These are phyloP conservation scores for Handroanthus guayacan DNA, from an alignment of 257 asterid species.

Conservation along the genomic window DNA sequence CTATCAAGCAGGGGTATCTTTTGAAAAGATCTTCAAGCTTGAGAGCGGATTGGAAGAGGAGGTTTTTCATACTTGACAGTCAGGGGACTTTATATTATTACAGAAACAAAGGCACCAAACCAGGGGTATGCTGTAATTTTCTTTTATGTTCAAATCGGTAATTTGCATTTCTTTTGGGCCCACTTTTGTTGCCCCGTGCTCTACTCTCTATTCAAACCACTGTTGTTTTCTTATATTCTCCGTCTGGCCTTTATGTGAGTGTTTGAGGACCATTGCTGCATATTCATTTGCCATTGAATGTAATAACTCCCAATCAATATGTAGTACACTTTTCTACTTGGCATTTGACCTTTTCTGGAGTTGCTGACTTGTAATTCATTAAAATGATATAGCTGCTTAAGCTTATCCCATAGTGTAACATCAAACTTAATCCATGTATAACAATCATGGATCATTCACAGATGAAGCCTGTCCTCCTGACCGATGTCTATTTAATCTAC, in stretches of 20 bases:
- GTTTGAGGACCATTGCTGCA: constrained; percentile 6
- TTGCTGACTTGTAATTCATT: constrained; percentile 2
- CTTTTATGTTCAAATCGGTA: constrained; percentile 33
- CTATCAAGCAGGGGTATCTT: constrained; percentile 96
- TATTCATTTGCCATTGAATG: constrained; percentile 21
- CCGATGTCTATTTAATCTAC: constrained; percentile 18
- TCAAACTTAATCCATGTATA: constrained; percentile 11
- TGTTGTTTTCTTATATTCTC: constrained; percentile 12
- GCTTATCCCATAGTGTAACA: constrained; percentile 16
- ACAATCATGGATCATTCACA: background rate
- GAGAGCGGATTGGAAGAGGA: constrained; percentile 98
- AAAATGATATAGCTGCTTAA: constrained; percentile 16
- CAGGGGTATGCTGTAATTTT: constrained; percentile 63
- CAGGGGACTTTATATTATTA: constrained; percentile 88
- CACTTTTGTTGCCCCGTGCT: constrained; percentile 18
- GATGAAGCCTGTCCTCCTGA: constrained; percentile 21
- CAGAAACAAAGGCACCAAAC: constrained; percentile 76
- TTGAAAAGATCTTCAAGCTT: constrained; percentile 88
- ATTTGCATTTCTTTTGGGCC: constrained; percentile 28
- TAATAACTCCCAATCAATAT: constrained; percentile 27
- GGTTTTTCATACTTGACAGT: constrained; percentile 94
- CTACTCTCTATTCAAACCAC: background rate
- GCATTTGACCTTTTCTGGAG: constrained; percentile 22
- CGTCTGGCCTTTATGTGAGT: constrained; percentile 21
- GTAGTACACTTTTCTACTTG: constrained; percentile 7